These are phyloP conservation scores for Nevesoporus exiguus DNA, from an alignment of 768 basidiomycete genomes.

Conservation along the genomic window DNA sequence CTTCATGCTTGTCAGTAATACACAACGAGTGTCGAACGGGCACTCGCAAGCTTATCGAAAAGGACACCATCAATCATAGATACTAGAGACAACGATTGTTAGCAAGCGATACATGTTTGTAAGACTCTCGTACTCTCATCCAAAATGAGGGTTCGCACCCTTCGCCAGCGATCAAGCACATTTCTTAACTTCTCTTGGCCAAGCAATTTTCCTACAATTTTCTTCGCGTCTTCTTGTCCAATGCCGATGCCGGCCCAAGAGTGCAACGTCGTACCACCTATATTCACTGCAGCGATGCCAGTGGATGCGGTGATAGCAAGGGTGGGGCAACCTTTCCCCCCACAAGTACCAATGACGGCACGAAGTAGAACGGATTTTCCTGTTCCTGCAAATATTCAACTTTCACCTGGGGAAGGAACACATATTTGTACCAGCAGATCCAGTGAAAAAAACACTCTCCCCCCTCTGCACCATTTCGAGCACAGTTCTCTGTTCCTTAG, in stretches of 20 bases:
- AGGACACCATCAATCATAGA: slow-evolving; percentile 84
- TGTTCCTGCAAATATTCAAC: slow-evolving; percentile 45
- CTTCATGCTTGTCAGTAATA: slow-evolving; percentile 35
- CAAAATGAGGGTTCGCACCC: slow-evolving; percentile 65
- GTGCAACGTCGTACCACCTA: slow-evolving; percentile 79
- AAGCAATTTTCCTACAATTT: slow-evolving; percentile 52
- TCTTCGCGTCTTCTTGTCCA: slow-evolving; percentile 53
- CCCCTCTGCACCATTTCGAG: slow-evolving; percentile 53
- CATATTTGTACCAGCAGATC: slow-evolving; percentile 57
- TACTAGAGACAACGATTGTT: slow-evolving; percentile 42
- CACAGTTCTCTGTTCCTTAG: slow-evolving; percentile 50
- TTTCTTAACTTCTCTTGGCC: slow-evolving; percentile 36
- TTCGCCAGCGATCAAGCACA: slow-evolving; percentile 60
- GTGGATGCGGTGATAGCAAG: slow-evolving; percentile 81
- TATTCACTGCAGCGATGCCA: slow-evolving; percentile 78
- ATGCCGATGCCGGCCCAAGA: slow-evolving; percentile 81
- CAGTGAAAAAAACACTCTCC: slow-evolving; percentile 79
- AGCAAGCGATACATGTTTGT: background rate
- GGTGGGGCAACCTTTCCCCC: slow-evolving; percentile 30
- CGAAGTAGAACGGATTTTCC: slow-evolving; percentile 82
- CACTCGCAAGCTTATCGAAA: slow-evolving; percentile 74
- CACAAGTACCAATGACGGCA: slow-evolving; percentile 59
- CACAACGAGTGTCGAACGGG: slow-evolving; percentile 32
- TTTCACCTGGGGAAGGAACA: background rate
- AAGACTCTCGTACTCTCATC: slow-evolving; percentile 66